These are phyloP conservation scores for Neonothopanus nambi DNA, from an alignment of 1,284 basidiomycete genomes.

Conservation along the genomic window DNA sequence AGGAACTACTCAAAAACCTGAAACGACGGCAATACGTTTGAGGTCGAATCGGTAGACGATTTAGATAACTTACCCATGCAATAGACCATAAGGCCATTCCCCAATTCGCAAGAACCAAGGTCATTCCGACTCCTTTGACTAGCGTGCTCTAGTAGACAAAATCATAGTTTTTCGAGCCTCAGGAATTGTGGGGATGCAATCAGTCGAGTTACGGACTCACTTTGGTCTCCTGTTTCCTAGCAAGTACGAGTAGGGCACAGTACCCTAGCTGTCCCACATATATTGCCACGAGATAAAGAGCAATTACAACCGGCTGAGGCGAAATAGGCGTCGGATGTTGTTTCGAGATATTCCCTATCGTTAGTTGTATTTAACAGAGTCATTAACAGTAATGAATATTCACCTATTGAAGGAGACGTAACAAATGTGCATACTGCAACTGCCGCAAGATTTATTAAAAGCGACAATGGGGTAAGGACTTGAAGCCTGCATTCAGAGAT, in stretches of 20 bases:
- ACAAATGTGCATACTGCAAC: constrained; percentile 57
- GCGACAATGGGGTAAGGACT: constrained; percentile 76
- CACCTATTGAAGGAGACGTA: constrained; percentile 55
- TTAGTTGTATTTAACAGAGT: constrained; percentile 23
- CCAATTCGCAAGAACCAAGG: constrained; percentile 81
- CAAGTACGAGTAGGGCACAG: constrained; percentile 73
- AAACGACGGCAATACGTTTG: constrained; percentile 2
- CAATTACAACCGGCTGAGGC: constrained; percentile 64
- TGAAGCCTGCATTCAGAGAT: constrained; percentile 50
- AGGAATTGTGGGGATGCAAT: neutral
- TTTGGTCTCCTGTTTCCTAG: constrained; percentile 80
- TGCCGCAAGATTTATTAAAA: constrained; percentile 68
- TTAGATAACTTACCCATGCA: constrained; percentile 58
- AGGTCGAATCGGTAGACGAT: neutral
- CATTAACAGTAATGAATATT: constrained; percentile 14
- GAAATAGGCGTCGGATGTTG: constrained; percentile 73
- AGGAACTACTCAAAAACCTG: constrained; percentile 66
- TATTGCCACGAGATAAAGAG: constrained; percentile 63
- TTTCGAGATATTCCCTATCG: constrained; percentile 46
- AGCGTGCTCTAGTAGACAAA: constrained; percentile 49
- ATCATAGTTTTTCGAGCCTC: constrained; percentile 3
- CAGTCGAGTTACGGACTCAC: constrained; percentile 33
- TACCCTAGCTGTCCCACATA: constrained; percentile 76
- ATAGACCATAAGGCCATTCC: constrained; percentile 84
- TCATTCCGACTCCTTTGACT: constrained; percentile 75